A percentile compares a stretch with the other conserved stretches of the same genome.
Evolutionary conservation across 2,329 filamentous ascomycete species (phyloP).

Genomic region (Dactylellina drechsleri): DNA sequence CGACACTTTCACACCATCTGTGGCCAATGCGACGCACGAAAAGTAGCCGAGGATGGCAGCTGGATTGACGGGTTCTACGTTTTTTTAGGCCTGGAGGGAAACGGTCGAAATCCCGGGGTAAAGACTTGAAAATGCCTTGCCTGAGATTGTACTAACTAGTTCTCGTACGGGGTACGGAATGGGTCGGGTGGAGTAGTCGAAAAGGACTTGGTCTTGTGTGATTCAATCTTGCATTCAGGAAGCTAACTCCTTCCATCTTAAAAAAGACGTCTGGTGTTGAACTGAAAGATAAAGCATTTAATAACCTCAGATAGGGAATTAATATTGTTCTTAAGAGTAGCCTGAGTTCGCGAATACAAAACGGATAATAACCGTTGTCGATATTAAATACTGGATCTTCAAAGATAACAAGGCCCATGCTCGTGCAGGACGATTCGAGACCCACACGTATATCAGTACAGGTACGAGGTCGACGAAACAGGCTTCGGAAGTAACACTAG

Average conservation of each 20-base stretch:
- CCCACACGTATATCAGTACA: constrained; percentile 16
- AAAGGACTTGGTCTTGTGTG: background rate
- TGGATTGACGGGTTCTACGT: background rate
- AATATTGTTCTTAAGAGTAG: background rate
- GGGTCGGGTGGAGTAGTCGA: constrained; percentile 35
- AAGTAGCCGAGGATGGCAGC: constrained; percentile 44
- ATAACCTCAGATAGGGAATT: constrained; percentile 22
- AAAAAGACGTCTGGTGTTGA: background rate
- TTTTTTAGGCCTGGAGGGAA: constrained; percentile 13
- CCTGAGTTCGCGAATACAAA: constrained; percentile 7
- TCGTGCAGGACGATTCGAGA: constrained; percentile 14
- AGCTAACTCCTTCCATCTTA: background rate
- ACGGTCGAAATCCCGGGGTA: constrained; percentile 28
- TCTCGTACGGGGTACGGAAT: constrained; percentile 37
- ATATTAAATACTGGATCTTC: constrained; percentile 10
- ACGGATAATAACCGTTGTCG: background rate
- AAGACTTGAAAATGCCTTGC: constrained; percentile 12
- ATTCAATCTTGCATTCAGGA: background rate
- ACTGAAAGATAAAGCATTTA: background rate
- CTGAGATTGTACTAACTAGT: constrained; percentile 10
- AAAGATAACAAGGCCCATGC: constrained; percentile 26
- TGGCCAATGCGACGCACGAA: constrained; percentile 30
- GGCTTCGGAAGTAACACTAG: constrained; percentile 42
- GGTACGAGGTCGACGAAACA: constrained; percentile 16
- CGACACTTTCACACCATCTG: constrained; percentile 20